These are phyloP conservation scores for Penicillium ucsense DNA, from an alignment of 495 filamentous ascomycete genomes.

Conservation along the genomic window DNA sequence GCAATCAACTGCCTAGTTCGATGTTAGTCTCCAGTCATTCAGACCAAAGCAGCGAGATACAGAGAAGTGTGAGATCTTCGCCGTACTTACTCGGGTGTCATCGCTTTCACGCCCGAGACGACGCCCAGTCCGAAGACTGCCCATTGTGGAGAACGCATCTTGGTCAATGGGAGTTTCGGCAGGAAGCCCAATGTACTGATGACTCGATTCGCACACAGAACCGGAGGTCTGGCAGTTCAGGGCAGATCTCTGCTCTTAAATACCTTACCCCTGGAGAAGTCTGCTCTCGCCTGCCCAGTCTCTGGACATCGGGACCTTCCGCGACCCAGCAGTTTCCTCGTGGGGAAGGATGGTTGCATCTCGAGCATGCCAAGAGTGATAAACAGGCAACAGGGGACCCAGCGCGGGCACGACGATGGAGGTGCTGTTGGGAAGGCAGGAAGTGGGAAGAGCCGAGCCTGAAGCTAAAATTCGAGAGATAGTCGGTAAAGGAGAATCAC, in stretches of 20 bases:
- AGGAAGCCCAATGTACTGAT: too few species aligned
- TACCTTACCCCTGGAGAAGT: neutral
- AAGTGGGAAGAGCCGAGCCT: neutral
- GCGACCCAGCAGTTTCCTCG: conserved; percentile 5
- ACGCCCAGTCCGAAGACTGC: conserved; percentile 9
- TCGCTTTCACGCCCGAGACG: conserved; percentile 4
- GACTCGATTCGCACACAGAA: neutral
- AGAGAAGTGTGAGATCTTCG: too few species aligned
- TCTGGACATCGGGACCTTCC: neutral
- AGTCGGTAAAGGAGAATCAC: neutral
- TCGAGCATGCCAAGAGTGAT: conserved; percentile 15
- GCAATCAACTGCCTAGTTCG: conserved; percentile 20
- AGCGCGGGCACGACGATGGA: neutral
- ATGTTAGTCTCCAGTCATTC: neutral
- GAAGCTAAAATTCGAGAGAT: neutral
- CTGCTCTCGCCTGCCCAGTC: conserved; percentile 1
- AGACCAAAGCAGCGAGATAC: too few species aligned
- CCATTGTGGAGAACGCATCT: conserved; percentile 12
- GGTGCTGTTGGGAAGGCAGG: neutral
- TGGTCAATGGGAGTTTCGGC: neutral
- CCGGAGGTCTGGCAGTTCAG: neutral
- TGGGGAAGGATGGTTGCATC: conserved; percentile 17
- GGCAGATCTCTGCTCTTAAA: too few species aligned
- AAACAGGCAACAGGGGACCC: conserved; percentile 3
- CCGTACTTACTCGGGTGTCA: conserved; percentile 12